Conservation (phyloP, 1,284 basidiomycete genomes). For the Microbotryum saponariae region DNA sequence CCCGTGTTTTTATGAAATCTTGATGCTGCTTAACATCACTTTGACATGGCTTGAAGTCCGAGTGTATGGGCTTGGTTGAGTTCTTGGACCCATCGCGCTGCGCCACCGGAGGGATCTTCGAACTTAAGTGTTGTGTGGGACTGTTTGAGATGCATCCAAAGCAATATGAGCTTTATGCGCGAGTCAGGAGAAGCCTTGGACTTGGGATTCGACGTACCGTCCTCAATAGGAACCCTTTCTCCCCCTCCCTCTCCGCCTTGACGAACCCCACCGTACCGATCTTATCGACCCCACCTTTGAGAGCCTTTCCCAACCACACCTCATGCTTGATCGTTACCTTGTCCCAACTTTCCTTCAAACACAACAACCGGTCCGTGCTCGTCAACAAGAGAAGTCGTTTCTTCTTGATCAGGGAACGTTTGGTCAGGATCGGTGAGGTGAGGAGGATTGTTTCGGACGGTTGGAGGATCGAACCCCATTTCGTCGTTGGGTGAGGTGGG, state of each 20-base stretch:
- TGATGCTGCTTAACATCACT: too few species aligned
- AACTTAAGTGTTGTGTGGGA: conserved; percentile 26
- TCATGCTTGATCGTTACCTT: conserved; percentile 46
- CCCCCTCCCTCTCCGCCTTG: conserved; percentile 13
- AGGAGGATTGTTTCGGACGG: conserved; percentile 42
- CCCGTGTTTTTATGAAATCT: too few species aligned
- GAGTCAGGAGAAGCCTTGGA: too few species aligned
- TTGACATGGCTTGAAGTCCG: background rate
- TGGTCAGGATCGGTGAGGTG: conserved; percentile 40
- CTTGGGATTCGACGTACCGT: conserved; percentile 11
- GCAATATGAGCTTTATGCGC: background rate
- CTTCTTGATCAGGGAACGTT: conserved; percentile 38
- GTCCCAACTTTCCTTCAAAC: conserved; percentile 45
- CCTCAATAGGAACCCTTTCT: conserved; percentile 17
- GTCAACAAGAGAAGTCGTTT: conserved; percentile 48
- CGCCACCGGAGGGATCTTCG: conserved; percentile 25
- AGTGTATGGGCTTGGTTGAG: conserved; percentile 17
- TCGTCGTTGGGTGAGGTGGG: background rate
- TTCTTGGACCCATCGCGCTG: conserved; percentile 26
- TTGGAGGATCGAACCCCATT: conserved; percentile 32
- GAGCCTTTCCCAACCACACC: conserved; percentile 39
- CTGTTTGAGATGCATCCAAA: conserved; percentile 1
- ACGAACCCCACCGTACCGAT: conserved; percentile 21
- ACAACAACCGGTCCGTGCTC: conserved; percentile 48
- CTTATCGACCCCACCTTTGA: conserved; percentile 8